Evolutionary conservation across 2,329 filamentous ascomycete genomes (phyloP), one percentile per base, ranked within the genome.

Genomic region (Neofusicoccum ribis): DNA sequence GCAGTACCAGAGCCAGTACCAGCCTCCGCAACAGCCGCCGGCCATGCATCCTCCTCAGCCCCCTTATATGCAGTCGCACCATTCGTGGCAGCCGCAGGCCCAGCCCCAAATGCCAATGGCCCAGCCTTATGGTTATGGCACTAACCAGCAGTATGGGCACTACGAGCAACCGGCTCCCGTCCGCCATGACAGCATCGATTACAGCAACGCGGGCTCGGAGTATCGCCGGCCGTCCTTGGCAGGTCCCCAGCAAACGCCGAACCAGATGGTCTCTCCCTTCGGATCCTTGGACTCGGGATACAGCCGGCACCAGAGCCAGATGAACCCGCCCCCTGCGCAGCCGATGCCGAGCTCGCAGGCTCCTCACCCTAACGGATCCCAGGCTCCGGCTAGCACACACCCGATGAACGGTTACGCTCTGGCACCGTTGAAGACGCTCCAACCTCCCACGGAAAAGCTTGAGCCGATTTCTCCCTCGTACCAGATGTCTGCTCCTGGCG

Each of bases 381-480:
- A 66, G 46, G 34, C 50, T 5, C 50, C 62, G 17, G 44, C 52
- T 31, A 67, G 69, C 20, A 69, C 75, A 27, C 68, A 67, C 63
- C 54, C 65, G 50, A 70, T 75, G 67, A 77, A 68, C 62, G 70
- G 73, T 34, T 73, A 77, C 67, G 69, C 77, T 23, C 69, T 83
- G 62, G 79, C 81, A 7, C 80, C 80, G 14, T 69, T 82, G 62
- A 79, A 80, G 67, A 79, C 79, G 1, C 67, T 79, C 64, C 74
- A 77, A 46, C 72, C 75, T 2, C 72, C 64, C 68, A 5, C 66
- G 65, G 59, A 79, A 3, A 79, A 78, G 65, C 68, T 79, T 46
- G 80, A 82, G 64, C 78, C 79, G 5, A 73, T 78, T 3, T 82
- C 81, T n/a, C 81, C 81, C 0, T 72, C 76, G n/a, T 80, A 79